phyloP scores from a whole-genome alignment of 139 green algal species.

The Marvania coccoides region DNA sequence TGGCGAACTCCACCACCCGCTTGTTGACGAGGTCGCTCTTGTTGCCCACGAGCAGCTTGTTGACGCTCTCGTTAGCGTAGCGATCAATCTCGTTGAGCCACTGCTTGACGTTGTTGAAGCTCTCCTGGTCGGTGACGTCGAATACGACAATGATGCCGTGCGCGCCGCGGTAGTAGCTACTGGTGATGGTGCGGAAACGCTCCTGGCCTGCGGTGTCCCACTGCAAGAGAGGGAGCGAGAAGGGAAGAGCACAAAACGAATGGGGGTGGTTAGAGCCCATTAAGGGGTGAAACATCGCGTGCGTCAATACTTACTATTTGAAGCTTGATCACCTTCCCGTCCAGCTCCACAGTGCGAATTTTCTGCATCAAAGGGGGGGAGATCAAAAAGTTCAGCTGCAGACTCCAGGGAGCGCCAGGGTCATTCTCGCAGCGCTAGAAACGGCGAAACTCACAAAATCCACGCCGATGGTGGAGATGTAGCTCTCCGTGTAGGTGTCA shows the following conservation, averaged over 20 bases:
- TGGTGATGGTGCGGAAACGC: conserved; percentile 98
- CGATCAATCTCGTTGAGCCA: conserved; percentile 99
- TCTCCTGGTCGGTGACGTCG: conserved; percentile 97
- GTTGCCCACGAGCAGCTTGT: conserved; percentile 99
- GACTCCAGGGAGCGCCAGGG: too few species aligned
- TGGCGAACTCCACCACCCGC: conserved; percentile 92
- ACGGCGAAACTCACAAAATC: conserved; percentile 91
- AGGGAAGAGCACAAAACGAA: background rate
- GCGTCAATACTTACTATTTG: conserved; percentile 78
- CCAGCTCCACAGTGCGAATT: conserved; percentile 98
- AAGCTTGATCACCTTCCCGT: conserved; percentile 99
- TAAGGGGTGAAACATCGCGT: background rate
- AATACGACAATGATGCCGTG: conserved; percentile 99
- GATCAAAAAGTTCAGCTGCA: background rate
- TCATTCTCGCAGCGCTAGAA: background rate
- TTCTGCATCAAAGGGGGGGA: conserved; percentile 62
- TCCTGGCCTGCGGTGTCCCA: conserved; percentile 99
- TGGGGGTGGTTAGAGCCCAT: background rate
- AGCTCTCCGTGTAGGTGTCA: conserved; percentile 99
- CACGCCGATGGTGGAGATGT: conserved; percentile 99
- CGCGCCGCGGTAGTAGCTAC: conserved; percentile 95
- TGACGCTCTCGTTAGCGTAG: conserved; percentile 99
- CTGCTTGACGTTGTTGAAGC: conserved; percentile 99
- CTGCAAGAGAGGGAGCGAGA: conserved; percentile 35
- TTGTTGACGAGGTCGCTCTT: conserved; percentile 95